Evolutionary conservation across 331 rosid species (phyloP), one percentile per base, ranked within the genome.

Genomic region (Malus hybrid): DNA sequence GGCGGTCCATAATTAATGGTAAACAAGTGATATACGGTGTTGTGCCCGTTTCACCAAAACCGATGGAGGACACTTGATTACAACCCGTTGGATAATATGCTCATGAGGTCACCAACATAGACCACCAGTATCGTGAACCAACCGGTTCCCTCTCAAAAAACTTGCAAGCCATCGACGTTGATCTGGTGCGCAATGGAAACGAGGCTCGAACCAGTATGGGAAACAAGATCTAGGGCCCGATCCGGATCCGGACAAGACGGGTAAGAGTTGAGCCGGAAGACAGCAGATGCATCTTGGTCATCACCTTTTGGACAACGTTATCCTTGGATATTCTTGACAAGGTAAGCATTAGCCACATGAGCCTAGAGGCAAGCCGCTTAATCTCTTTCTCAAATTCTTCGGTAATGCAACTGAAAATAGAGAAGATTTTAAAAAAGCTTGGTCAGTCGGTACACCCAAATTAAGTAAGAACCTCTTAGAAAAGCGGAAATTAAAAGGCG

Each of bases 11-110:
- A 91, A 2, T 85, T 2, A 36, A 36, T 36, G 56, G 39, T 89
- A 93, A 0, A 93, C 98, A 4, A 89, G 68, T 0, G 96, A 93
- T 2, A 88, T 52, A 4, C 97, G 79, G 6, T 81, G 87, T 0
- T 52, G 79, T 79, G 76, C 83, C 36, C 92, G 90, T 80, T 93
- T 91, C 82, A 91, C 97, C 0, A 91, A n/a, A 0, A 86, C 98
- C 54, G 90, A 72, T 88, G 98, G 39, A 93, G 87, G 20, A 85
- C 92, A 14, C 92, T 89, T 14, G 77, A 76, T 72, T 87, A 93
- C 42, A 74, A 24, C 69, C 97, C 97, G 66, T 93, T 93, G 0
- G 98, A 86, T 28, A 91, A 16, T 5, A 93, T 91, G 72, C 68
- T 72, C 24, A 76, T 48, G 19, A 54, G 48, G n/a, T 68, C 80